These are phyloP conservation scores for Cynanchum wilfordii DNA, from an alignment of 257 asterid genomes.

Conservation along the genomic window DNA sequence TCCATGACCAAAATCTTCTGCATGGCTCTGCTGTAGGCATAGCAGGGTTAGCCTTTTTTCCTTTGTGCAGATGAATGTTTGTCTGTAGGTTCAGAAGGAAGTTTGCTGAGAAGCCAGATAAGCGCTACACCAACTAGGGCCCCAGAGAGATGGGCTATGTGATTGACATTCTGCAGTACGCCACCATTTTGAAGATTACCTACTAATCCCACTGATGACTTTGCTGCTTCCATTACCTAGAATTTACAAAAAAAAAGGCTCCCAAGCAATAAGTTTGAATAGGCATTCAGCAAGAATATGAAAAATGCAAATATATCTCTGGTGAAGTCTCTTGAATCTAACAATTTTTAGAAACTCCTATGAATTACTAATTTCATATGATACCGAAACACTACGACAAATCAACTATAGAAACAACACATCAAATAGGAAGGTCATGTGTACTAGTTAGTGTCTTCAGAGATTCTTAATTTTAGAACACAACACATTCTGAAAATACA, in stretches of 20 bases:
- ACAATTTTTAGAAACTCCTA: background rate
- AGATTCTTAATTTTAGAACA: background rate
- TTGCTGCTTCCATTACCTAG: conserved; percentile 99
- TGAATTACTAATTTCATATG: background rate
- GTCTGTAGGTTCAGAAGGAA: conserved; percentile 45
- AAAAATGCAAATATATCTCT: background rate
- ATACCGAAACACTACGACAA: background rate
- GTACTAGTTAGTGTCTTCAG: background rate
- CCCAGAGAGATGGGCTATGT: conserved; percentile 92
- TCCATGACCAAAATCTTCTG: no score
- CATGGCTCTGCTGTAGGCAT: no score
- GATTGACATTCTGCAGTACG: conserved; percentile 69
- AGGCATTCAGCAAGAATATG: background rate
- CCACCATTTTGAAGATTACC: conserved; percentile 49
- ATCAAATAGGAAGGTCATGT: background rate
- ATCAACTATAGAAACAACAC: background rate
- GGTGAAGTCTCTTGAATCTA: background rate
- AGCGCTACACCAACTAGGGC: conserved; percentile 78
- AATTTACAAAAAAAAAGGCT: background rate
- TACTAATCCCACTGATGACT: conserved; percentile 69
- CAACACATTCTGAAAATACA: background rate
- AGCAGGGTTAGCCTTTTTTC: conserved; percentile 4
- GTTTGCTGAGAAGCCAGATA: conserved; percentile 67
- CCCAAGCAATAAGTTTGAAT: background rate
- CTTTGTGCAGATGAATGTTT: conserved; percentile 3